Conservation (phyloP, 1,284 basidiomycete genomes). For the Polyporus tsugae region DNA sequence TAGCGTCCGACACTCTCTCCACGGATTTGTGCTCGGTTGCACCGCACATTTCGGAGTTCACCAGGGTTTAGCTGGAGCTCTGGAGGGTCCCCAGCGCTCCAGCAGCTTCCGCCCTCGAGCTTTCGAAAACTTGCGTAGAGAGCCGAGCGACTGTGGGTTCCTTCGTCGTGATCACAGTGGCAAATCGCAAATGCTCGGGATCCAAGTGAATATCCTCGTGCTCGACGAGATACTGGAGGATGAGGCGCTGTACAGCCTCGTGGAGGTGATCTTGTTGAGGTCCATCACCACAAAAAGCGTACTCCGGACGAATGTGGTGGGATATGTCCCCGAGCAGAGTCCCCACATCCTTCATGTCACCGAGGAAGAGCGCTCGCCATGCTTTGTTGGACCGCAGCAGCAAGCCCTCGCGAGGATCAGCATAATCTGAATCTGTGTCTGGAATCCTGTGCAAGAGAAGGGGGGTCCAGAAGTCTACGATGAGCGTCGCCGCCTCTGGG, state of each 20-base stretch:
- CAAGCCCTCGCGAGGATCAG: neutral
- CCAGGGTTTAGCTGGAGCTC: too few relatives aligned
- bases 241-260: conserved; percentile 7
- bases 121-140: too few relatives aligned
- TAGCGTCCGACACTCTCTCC: too few relatives aligned
- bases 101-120: too few relatives aligned
- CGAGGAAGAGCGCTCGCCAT: neutral
- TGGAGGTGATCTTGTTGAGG: neutral
- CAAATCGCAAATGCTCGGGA: neutral
- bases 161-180: too few relatives aligned
- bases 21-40: too few relatives aligned
- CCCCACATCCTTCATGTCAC: neutral
- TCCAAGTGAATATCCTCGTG: conserved; percentile 2
- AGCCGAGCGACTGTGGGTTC: too few relatives aligned
- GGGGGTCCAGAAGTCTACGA: neutral
- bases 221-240: conserved; percentile 5
- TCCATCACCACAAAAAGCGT: neutral
- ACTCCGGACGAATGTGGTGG: neutral
- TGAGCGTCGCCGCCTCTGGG: neutral
- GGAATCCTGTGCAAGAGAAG: neutral
- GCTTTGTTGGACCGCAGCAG: neutral
- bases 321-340: neutral
- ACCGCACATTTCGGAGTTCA: too few relatives aligned
- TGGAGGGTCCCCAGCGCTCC: too few relatives aligned
- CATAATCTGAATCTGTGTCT: too few relatives aligned